These are phyloP conservation scores for Trametes meyenii DNA, from an alignment of 768 basidiomycete genomes.

Conservation along the genomic window DNA sequence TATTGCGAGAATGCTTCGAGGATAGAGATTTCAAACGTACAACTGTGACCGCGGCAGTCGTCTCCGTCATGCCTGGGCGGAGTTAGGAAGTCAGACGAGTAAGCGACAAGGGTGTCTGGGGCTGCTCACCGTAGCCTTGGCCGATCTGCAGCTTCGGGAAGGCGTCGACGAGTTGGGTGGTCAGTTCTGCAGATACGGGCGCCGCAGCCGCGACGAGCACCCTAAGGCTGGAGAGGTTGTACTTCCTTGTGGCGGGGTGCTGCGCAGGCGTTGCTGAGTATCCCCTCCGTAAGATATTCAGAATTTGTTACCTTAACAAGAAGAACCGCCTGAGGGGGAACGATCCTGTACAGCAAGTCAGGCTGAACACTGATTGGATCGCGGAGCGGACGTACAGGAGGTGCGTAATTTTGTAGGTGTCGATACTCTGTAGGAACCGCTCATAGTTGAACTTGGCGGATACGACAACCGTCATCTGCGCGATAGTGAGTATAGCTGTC, in stretches of 20 bases:
- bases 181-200: constrained; percentile 38
- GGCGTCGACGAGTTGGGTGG: constrained; percentile 46
- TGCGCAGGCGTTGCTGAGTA: neutral
- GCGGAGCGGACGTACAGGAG: constrained; percentile 30
- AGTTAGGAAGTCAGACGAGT: too few species aligned
- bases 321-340: constrained; percentile 35
- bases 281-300: neutral
- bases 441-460: constrained; percentile 38
- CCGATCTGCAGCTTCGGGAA: constrained; percentile 60
- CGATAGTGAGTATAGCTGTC: neutral
- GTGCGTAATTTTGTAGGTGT: constrained; percentile 36
- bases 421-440: constrained; percentile 37
- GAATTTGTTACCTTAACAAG: constrained; percentile 32
- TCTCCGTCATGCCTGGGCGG: constrained; percentile 67
- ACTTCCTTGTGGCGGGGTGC: constrained; percentile 35
- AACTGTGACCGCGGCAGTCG: constrained; percentile 54
- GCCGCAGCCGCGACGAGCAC: constrained; percentile 38
- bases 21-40: constrained; percentile 29
- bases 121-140: constrained; percentile 55
- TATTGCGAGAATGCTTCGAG: neutral
- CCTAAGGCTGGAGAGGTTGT: constrained; percentile 34
- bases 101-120: neutral
- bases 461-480: constrained; percentile 37
- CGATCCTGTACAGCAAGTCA: constrained; percentile 23
- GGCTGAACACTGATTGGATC: neutral